Base-by-base conservation (phyloP, 306 rosid genomes). In the Aeschynomene evenia region DNA sequence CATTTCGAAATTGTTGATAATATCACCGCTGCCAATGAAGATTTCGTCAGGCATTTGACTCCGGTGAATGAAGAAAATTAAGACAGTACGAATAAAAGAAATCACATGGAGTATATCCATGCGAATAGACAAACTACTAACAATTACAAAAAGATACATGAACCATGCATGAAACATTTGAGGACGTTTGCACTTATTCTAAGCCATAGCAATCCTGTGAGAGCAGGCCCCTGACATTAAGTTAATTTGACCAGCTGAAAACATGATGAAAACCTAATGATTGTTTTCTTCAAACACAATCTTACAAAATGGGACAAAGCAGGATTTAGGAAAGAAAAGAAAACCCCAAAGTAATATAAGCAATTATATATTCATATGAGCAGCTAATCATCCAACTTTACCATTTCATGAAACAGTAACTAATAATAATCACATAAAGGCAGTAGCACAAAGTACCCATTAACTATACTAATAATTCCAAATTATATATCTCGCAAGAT, bases 1-100 rank as follows among this genome's bases (percentile, higher is more conserved):
- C 76, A 91, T 72, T 71, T 86, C 97, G 78, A 88, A 91, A 61
- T 74, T 81, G 20, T 69, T 23, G 22, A 80, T 50, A 34, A 91
- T 56, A 15, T 63, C 82, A 28, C 97, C 95, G 0, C 95, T 91
- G 87, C 1, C 63, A 79, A 72, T 24, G n/a, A 49, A 66, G 43
- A 33, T 9, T 29, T 20, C 22, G 50, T 77, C 3, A 77, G 77
- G 15, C 15, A 54, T 34, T 45, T 24, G 51, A 60, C 7, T 21
- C 9, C 0, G 40, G 65, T 13, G 62, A 40, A 22, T 7, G n/a
- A 34, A 42, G 31, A 53, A 53, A 34, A 2, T 9, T 16, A 69
- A 66, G 40, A 23, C 46, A 28, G 6, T 5, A n/a, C 4, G 13
- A 9, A 42, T 1, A 7, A 42, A 14, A 19, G 21, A n/a, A 21